phyloP scores from a whole-genome alignment of 345 rosid genomes.

The Bruguiera sexangula region DNA sequence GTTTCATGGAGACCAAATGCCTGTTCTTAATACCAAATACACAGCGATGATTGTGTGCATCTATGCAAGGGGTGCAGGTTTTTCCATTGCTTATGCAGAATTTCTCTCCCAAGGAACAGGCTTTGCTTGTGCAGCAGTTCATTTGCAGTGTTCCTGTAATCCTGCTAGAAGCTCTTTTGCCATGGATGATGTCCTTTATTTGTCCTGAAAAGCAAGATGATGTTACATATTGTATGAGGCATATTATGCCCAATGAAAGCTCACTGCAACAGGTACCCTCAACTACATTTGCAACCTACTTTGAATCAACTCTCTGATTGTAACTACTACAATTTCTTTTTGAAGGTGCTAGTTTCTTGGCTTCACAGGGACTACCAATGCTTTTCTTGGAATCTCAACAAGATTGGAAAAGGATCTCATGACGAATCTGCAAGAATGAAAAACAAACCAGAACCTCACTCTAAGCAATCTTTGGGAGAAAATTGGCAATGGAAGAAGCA shows the following conservation, averaged over 20 bases:
- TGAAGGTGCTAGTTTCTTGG: slow-evolving; percentile 63
- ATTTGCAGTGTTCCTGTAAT: slow-evolving; percentile 62
- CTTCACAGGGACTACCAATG: slow-evolving; percentile 29
- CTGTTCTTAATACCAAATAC: neutral
- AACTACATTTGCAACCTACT: slow-evolving; percentile 20
- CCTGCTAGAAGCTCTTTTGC: slow-evolving; percentile 55
- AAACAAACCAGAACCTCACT: slow-evolving; percentile 17
- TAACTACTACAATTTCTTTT: slow-evolving; percentile 24
- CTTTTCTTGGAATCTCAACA: slow-evolving; percentile 19
- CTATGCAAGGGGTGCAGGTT: slow-evolving; percentile 44
- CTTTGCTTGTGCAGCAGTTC: slow-evolving; percentile 60
- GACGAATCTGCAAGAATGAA: slow-evolving; percentile 26
- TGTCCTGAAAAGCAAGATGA: slow-evolving; percentile 39
- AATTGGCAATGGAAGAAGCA: slow-evolving; percentile 27
- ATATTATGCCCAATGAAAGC: slow-evolving; percentile 44
- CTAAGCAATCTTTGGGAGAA: slow-evolving; percentile 31
- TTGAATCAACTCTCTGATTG: slow-evolving; percentile 5
- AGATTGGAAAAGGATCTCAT: slow-evolving; percentile 22
- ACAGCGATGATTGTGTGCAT: neutral
- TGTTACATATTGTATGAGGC: slow-evolving; percentile 34
- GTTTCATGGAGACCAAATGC: neutral
- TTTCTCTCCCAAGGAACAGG: slow-evolving; percentile 56
- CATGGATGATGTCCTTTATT: slow-evolving; percentile 62
- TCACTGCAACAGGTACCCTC: slow-evolving; percentile 55
- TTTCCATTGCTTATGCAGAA: slow-evolving; percentile 57